phyloP scores from a whole-genome alignment of 2,329 filamentous ascomycete species.

The Claviceps monticola region DNA sequence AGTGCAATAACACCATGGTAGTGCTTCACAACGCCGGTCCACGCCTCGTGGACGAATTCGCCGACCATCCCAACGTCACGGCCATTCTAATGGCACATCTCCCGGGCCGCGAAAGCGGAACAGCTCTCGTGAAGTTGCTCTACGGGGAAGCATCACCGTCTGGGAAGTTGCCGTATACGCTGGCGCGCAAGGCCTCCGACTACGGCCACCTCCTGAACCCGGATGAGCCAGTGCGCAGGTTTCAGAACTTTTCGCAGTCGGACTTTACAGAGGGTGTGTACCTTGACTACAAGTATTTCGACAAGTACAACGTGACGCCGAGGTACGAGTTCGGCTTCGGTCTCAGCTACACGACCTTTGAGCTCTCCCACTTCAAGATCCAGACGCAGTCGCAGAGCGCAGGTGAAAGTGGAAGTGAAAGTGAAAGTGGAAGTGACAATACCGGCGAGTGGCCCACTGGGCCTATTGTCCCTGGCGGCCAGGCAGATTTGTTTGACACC shows the following conservation, averaged over 20 bases:
- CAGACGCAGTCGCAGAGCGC: slow-evolving; percentile 5
- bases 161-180: slow-evolving; percentile 47
- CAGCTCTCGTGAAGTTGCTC: slow-evolving; percentile 38
- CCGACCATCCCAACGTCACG: slow-evolving; percentile 50
- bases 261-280: slow-evolving; percentile 38
- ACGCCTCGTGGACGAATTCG: slow-evolving; percentile 45
- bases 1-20: slow-evolving; percentile 49
- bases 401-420: not conserved
- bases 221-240: slow-evolving; percentile 32
- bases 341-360: slow-evolving; percentile 41
- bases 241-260: slow-evolving; percentile 35
- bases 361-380: slow-evolving; percentile 29
- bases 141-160: slow-evolving; percentile 44
- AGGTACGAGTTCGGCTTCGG: slow-evolving; percentile 44
- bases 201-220: slow-evolving; percentile 33
- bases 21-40: slow-evolving; percentile 51
- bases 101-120: slow-evolving; percentile 49
- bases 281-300: slow-evolving; percentile 42
- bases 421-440: slow-evolving; percentile 5
- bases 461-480: slow-evolving; percentile 28
- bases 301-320: slow-evolving; percentile 31
- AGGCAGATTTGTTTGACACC: slow-evolving; percentile 32
- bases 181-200: slow-evolving; percentile 41
- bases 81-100: slow-evolving; percentile 50
- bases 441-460: slow-evolving; percentile 24